Evolutionary conservation across 106 monocot species (phyloP).

Genomic region (Gastrodia elata): DNA sequence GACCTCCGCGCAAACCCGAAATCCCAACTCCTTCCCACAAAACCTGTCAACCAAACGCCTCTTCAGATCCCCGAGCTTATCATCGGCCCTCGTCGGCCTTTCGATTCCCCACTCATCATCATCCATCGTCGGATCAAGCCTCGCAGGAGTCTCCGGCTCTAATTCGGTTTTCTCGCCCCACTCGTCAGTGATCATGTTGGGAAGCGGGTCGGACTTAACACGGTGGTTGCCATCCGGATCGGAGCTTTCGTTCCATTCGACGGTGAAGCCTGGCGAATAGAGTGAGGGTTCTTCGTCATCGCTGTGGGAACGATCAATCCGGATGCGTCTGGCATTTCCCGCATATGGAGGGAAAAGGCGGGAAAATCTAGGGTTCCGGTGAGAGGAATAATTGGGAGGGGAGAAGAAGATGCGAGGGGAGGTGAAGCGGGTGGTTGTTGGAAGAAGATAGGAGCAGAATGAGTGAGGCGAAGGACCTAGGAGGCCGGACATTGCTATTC

Average conservation of each 20-base stretch:
- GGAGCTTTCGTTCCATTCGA: constrained; percentile 21
- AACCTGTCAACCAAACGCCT: constrained; percentile 45
- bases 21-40: constrained; percentile 44
- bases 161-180: constrained; percentile 32
- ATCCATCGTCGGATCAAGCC: background rate
- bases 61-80: constrained; percentile 39
- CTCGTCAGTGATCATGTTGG: constrained; percentile 34
- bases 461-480: background rate
- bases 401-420: background rate
- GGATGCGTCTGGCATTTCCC: background rate
- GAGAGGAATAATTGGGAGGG: background rate
- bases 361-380: background rate
- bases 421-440: background rate
- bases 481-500: constrained; percentile 10
- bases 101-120: constrained; percentile 8
- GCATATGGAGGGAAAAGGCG: background rate
- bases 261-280: background rate
- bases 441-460: background rate
- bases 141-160: constrained; percentile 17
- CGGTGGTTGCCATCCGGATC: constrained; percentile 12
- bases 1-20: constrained; percentile 31
- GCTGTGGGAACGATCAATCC: background rate
- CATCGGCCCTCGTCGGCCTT: background rate
- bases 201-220: constrained; percentile 5
- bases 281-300: background rate